A percentile compares a stretch with the other conserved stretches of the same genome.
Evolutionary conservation across 2,329 filamentous ascomycete genomes (phyloP).

Genomic region (Alternaria arborescens): DNA sequence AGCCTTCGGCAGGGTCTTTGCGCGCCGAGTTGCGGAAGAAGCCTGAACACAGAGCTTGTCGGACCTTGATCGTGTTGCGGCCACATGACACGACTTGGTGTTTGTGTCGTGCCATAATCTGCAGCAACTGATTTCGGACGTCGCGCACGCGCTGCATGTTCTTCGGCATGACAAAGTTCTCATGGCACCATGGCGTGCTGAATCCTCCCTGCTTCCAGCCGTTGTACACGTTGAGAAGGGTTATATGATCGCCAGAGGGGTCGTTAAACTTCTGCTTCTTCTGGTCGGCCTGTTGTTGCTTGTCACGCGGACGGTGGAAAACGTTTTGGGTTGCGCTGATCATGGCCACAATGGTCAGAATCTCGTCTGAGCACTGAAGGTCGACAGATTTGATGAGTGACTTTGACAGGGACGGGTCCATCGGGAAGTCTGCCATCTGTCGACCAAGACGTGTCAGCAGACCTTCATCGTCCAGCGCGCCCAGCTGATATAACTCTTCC

Average conservation of each 20-base stretch:
- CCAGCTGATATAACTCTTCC: conserved; percentile 92
- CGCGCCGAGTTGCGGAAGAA: conserved; percentile 96
- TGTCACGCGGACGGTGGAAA: conserved; percentile 97
- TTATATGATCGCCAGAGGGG: conserved; percentile 91
- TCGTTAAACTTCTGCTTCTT: conserved; percentile 99
- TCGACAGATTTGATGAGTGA: conserved; percentile 88
- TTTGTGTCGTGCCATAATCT: conserved; percentile 92
- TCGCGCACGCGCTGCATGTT: conserved; percentile 90
- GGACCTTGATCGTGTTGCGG: conserved; percentile 83
- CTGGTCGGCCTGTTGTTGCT: conserved; percentile 93
- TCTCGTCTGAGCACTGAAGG: conserved; percentile 88
- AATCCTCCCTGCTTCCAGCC: conserved; percentile 89
- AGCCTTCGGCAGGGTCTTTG: conserved; percentile 95
- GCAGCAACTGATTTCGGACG: conserved; percentile 87
- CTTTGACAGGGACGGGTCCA: conserved; percentile 93
- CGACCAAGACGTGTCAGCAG: conserved; percentile 88
- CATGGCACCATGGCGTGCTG: conserved; percentile 91
- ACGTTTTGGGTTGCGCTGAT: conserved; percentile 80
- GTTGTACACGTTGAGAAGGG: conserved; percentile 95
- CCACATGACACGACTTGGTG: conserved; percentile 86
- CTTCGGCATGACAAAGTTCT: conserved; percentile 95
- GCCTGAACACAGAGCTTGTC: conserved; percentile 87
- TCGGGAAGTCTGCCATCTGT: conserved; percentile 98
- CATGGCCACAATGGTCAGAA: conserved; percentile 81
- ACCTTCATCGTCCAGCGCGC: conserved; percentile 93